Percentiles rank a stretch among this genome's conserved stretches.
These are phyloP conservation scores for Luffa acutangula DNA, from an alignment of 306 rosid species.

Conservation along the genomic window DNA sequence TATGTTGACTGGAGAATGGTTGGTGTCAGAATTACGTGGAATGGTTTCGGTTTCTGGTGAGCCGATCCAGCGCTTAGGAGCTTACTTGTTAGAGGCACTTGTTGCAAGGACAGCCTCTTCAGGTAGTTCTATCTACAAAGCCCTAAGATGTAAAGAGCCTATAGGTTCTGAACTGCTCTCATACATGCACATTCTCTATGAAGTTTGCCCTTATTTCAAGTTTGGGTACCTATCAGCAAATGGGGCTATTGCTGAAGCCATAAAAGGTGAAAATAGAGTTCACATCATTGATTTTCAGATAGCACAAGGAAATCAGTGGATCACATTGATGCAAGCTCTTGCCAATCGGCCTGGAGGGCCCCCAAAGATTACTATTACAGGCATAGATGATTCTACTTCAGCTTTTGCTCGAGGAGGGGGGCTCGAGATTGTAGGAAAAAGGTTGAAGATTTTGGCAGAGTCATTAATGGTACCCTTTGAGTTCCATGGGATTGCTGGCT, in stretches of 20 bases:
- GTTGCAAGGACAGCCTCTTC: constrained; percentile 74
- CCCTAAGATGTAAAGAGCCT: constrained; percentile 81
- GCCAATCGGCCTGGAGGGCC: constrained; percentile 68
- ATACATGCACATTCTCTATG: constrained; percentile 71
- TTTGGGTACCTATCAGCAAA: constrained; percentile 87
- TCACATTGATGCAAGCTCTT: constrained; percentile 63
- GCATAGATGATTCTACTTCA: constrained; percentile 63
- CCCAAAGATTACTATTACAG: constrained; percentile 62
- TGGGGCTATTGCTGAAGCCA: constrained; percentile 85
- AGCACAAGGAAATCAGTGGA: constrained; percentile 80
- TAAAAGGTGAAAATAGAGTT: constrained; percentile 47
- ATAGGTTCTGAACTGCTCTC: constrained; percentile 56
- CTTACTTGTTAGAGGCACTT: constrained; percentile 80
- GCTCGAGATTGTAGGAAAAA: constrained; percentile 47
- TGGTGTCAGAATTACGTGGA: constrained; percentile 49
- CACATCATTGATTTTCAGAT: constrained; percentile 93
- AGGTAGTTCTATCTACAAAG: constrained; percentile 67
- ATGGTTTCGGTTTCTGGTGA: constrained; percentile 74
- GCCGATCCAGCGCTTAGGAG: constrained; percentile 76
- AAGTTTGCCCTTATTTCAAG: constrained; percentile 73
- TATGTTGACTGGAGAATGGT: constrained; percentile 47
- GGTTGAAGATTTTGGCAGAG: constrained; percentile 48
- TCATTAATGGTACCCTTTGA: constrained; percentile 57
- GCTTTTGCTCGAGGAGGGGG: constrained; percentile 79
- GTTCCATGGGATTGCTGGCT: constrained; percentile 38